Evolutionary conservation across 192 early-diverging fungal species (phyloP).

Genomic region (Podochytrium sp.): DNA sequence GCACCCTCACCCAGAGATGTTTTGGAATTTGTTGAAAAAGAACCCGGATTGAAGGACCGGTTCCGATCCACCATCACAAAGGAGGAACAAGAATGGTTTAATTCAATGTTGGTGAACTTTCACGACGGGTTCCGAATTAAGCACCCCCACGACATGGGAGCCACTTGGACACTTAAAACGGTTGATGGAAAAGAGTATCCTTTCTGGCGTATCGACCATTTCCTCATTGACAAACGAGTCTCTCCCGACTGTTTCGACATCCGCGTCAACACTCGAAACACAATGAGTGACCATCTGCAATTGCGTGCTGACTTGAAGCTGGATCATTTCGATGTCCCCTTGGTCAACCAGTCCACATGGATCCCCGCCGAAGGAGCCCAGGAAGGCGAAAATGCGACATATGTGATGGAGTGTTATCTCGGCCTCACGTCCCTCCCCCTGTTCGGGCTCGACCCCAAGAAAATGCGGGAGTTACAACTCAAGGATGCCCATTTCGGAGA

Average conservation of each 20-base stretch:
- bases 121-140: not conserved
- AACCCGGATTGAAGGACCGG: not conserved
- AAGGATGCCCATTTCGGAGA: not conserved
- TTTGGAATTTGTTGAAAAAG: not conserved
- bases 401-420: too few relatives aligned
- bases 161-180: not conserved
- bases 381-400: not conserved
- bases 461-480: not conserved
- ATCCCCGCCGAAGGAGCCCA: not conserved
- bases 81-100: not conserved
- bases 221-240: not conserved
- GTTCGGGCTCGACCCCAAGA: not conserved
- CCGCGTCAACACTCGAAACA: not conserved
- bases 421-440: not conserved
- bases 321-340: not conserved
- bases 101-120: not conserved
- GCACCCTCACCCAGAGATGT: not conserved
- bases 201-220: not conserved
- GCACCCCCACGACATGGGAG: not conserved
- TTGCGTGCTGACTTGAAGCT: not conserved
- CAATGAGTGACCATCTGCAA: not conserved
- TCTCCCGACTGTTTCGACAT: not conserved
- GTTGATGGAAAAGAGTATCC: not conserved
- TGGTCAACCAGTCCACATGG: not conserved
- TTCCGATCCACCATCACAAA: not conserved